Evolutionary conservation across 495 filamentous ascomycete genomes (phyloP).

Genomic region (Trichodelitschia bisporula): DNA sequence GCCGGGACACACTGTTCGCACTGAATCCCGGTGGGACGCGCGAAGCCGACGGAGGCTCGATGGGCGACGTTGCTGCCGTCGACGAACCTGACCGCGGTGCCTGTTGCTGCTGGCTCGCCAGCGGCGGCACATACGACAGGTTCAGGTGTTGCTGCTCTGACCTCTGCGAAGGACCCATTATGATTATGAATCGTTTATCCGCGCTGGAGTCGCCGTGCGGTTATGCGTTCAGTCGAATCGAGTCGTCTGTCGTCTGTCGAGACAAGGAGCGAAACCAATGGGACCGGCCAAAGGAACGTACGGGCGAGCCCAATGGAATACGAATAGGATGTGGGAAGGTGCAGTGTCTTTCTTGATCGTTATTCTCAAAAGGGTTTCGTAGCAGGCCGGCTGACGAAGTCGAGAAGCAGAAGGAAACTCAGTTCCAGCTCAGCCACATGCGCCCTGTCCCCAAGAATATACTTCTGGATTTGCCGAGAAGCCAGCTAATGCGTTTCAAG

Average conservation of each 20-base stretch:
- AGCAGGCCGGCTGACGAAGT: too few relatives aligned
- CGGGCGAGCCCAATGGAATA: too few relatives aligned
- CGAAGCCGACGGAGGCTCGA: constrained; percentile 50
- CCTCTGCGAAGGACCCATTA: constrained; percentile 69
- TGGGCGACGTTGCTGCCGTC: constrained; percentile 66
- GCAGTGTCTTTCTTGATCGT: too few relatives aligned
- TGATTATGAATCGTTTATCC: constrained; percentile 60
- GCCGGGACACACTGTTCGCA: constrained; percentile 61
- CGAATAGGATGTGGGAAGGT: too few relatives aligned
- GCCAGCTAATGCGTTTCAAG: too few relatives aligned
- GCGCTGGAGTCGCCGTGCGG: constrained; percentile 12
- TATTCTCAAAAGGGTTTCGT: too few relatives aligned
- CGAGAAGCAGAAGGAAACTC: too few relatives aligned
- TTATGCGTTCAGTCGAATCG: constrained; percentile 5
- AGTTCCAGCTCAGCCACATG: too few relatives aligned
- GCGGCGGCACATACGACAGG: constrained; percentile 42
- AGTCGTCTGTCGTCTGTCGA: constrained; percentile 11
- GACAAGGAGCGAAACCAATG: constrained; percentile 10
- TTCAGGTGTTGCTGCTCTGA: constrained; percentile 42
- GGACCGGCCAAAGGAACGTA: constrained; percentile 13
- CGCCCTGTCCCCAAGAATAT: too few relatives aligned
- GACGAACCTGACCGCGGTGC: constrained; percentile 67
- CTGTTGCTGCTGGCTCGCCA: constrained; percentile 23
- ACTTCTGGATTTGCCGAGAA: too few relatives aligned
- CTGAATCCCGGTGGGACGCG: constrained; percentile 39